Conservation (phyloP, 108 stramenopile genomes). For the Heterococcus sp. region DNA sequence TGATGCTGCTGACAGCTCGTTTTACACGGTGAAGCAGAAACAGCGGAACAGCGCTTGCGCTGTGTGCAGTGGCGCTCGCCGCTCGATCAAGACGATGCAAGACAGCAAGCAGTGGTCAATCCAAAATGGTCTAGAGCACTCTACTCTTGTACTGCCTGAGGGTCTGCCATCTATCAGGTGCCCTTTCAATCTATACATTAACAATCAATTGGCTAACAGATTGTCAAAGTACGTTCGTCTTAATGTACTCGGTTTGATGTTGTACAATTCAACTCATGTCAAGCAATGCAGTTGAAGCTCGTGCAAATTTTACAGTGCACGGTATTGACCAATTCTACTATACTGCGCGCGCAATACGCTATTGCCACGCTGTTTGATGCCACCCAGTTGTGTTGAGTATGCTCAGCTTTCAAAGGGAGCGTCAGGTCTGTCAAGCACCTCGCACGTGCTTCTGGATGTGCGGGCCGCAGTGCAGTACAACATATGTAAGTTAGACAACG, state of each 20-base stretch:
- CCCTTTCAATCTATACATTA: no score
- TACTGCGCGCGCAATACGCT: no score
- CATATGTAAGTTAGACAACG: constrained; percentile 32
- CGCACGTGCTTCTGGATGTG: constrained; percentile 47
- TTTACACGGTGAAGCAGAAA: constrained; percentile 15
- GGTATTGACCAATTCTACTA: no score
- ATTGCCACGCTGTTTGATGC: background rate
- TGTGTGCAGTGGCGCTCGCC: constrained; percentile 15
- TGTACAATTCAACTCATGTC: no score
- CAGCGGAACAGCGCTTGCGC: background rate
- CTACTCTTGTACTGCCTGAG: no score
- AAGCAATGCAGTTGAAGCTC: no score
- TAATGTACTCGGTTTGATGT: no score
- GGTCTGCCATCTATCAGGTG: no score
- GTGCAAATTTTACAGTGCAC: no score
- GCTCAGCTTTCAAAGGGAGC: background rate
- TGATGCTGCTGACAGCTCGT: constrained; percentile 20
- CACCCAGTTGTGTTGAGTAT: background rate
- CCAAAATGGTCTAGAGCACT: constrained; percentile 12
- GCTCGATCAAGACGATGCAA: constrained; percentile 11
- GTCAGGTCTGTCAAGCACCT: no score
- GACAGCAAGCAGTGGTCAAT: constrained; percentile 7
- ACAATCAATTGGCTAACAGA: no score
- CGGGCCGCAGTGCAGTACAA: constrained; percentile 29
- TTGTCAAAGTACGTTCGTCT: no score